Evolutionary conservation across 176 grass and related monocot species (phyloP).

Genomic region (Juncus effusus): DNA sequence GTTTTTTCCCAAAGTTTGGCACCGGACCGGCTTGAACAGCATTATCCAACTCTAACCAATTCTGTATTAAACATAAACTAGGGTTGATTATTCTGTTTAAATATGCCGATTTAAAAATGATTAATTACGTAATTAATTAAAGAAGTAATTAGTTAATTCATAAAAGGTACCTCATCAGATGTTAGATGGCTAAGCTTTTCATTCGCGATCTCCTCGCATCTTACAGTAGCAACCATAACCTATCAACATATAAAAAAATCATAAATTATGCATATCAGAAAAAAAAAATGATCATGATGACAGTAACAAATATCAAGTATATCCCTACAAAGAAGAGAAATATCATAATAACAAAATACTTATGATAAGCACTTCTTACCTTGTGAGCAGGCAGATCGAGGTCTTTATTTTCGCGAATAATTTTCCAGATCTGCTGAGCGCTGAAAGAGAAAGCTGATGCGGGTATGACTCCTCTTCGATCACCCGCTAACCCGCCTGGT

Average conservation of each 20-base stretch:
- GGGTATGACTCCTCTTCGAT: slow-evolving; percentile 83
- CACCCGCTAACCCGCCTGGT: slow-evolving; percentile 75
- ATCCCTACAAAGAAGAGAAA: no score
- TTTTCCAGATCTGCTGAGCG: slow-evolving; percentile 83
- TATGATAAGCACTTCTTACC: slow-evolving; percentile 32
- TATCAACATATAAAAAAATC: slow-evolving; percentile 36
- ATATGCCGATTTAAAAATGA: neutral
- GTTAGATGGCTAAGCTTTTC: slow-evolving; percentile 63
- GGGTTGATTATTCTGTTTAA: slow-evolving; percentile 5
- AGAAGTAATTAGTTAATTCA: slow-evolving; percentile 24
- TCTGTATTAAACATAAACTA: slow-evolving; percentile 35
- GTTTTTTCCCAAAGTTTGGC: slow-evolving; percentile 56
- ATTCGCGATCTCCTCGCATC: slow-evolving; percentile 88
- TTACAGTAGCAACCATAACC: slow-evolving; percentile 96
- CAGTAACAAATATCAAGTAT: no score
- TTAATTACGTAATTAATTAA: no score
- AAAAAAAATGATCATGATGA: neutral
- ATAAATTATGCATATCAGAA: slow-evolving; percentile 9
- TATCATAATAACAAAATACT: no score
- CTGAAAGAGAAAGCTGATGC: slow-evolving; percentile 84
- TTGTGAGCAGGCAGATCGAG: slow-evolving; percentile 94
- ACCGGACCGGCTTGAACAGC: slow-evolving; percentile 52
- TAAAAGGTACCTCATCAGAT: slow-evolving; percentile 60
- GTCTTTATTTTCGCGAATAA: slow-evolving; percentile 92
- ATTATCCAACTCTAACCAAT: slow-evolving; percentile 67